Evolutionary conservation across 1,284 basidiomycete species (phyloP).

Genomic region (Boletus smithii): DNA sequence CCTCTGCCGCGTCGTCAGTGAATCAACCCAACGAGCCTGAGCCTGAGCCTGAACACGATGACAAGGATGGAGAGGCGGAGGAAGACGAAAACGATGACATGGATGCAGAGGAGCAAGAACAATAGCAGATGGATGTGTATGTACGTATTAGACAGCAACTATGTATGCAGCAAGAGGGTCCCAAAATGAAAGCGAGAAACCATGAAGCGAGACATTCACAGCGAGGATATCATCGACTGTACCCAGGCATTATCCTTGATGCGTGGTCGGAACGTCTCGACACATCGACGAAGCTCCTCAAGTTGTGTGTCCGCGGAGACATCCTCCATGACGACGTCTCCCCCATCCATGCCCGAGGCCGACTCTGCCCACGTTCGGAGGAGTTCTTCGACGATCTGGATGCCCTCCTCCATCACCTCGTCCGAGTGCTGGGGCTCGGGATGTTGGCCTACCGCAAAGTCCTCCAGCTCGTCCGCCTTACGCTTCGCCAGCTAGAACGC

Average conservation of each 20-base stretch:
- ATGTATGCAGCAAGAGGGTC: conserved; percentile 1
- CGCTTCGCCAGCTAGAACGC: conserved; percentile 78
- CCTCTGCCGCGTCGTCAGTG: not conserved
- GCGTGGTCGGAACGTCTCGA: conserved; percentile 63
- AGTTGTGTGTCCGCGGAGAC: conserved; percentile 59
- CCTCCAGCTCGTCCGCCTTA: conserved; percentile 96
- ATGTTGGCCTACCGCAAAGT: conserved; percentile 64
- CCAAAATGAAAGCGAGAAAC: conserved; percentile 7
- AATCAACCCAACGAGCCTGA: conserved; percentile 3
- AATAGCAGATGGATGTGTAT: conserved; percentile 12
- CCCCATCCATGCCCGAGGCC: conserved; percentile 39
- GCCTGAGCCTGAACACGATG: conserved; percentile 4
- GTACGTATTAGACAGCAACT: conserved; percentile 17
- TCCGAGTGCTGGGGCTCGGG: conserved; percentile 50
- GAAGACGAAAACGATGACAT: conserved; percentile 11
- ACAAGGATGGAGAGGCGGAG: conserved; percentile 6
- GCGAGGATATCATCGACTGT: conserved; percentile 49
- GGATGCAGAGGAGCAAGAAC: conserved; percentile 11
- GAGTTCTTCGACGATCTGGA: conserved; percentile 77
- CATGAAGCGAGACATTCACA: conserved; percentile 32
- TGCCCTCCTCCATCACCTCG: conserved; percentile 73
- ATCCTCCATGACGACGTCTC: conserved; percentile 57
- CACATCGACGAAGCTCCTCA: conserved; percentile 59
- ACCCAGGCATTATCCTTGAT: conserved; percentile 73
- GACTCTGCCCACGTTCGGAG: conserved; percentile 67